Evolutionary conservation across 345 rosid genomes (phyloP).

Genomic region (Brassica nigra): DNA sequence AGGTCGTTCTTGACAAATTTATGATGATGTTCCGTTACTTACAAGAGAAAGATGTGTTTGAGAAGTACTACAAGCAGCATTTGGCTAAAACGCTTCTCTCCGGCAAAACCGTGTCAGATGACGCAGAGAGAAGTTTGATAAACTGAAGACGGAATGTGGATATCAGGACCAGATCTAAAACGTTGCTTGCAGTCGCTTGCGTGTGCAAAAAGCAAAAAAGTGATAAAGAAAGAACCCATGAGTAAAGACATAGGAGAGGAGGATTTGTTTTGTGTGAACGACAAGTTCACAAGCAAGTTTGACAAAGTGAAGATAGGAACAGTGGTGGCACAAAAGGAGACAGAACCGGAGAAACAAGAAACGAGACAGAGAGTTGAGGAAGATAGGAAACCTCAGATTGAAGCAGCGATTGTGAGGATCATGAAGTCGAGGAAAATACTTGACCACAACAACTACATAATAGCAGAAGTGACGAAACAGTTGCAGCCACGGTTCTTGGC

Average conservation of each 20-base stretch:
- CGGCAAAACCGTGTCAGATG: conserved; percentile 91
- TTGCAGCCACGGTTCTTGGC: conserved; percentile 94
- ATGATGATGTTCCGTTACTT: conserved; percentile 99
- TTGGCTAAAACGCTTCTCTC: conserved; percentile 94
- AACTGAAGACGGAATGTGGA: conserved; percentile 97
- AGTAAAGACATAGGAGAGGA: conserved; percentile 93
- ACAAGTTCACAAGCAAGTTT: conserved; percentile 91
- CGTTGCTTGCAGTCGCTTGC: conserved; percentile 95
- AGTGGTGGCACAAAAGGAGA: conserved; percentile 95
- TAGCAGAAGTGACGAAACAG: conserved; percentile 94
- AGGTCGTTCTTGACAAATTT: conserved; percentile 88
- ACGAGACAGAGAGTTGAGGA: conserved; percentile 98
- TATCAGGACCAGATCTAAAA: conserved; percentile 87
- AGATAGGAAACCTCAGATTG: conserved; percentile 97
- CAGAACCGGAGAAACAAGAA: conserved; percentile 98
- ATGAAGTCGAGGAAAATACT: conserved; percentile 96
- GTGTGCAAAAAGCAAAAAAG: conserved; percentile 88
- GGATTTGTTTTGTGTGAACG: conserved; percentile 80
- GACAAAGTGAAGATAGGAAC: conserved; percentile 98
- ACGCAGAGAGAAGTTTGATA: conserved; percentile 96
- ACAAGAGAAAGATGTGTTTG: conserved; percentile 97
- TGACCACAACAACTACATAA: conserved; percentile 89
- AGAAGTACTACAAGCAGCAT: conserved; percentile 98
- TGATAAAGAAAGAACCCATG: conserved; percentile 96
- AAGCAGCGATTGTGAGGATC: conserved; percentile 96